Evolutionary conservation across 2,329 filamentous ascomycete genomes (phyloP).

Genomic region (Hypoxylon rubiginosum): DNA sequence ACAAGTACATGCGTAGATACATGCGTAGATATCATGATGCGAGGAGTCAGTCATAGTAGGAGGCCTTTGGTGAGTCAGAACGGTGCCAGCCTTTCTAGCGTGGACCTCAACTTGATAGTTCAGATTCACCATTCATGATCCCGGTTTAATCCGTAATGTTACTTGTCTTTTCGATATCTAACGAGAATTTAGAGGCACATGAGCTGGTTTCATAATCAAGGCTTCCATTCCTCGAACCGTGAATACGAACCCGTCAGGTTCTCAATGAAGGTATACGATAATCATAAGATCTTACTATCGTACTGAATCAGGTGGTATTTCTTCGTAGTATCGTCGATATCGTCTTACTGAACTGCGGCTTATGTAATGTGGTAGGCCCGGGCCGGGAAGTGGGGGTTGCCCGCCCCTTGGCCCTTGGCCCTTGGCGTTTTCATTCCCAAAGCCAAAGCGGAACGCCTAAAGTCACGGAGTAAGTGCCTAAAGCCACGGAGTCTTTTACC

Average conservation of each 20-base stretch:
- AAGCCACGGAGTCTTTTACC: no score
- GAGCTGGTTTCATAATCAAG: background rate
- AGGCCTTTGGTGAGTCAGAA: background rate
- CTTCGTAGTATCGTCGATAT: background rate
- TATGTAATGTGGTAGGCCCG: background rate
- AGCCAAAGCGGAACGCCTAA: no score
- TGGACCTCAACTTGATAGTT: background rate
- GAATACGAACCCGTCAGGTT: background rate
- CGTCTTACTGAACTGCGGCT: background rate
- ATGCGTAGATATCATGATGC: background rate
- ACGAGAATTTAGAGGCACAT: background rate
- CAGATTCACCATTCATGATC: background rate
- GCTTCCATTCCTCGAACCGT: constrained; percentile 5
- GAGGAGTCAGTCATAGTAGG: background rate
- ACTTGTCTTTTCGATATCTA: background rate
- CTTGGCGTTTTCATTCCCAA: no score
- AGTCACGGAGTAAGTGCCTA: no score
- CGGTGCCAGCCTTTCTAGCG: background rate
- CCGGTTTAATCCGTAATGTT: background rate
- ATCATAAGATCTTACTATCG: constrained; percentile 5
- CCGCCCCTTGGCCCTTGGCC: background rate
- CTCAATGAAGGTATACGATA: background rate
- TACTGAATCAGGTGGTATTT: constrained; percentile 20
- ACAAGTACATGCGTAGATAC: background rate
- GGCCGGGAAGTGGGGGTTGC: background rate